Base-by-base conservation (phyloP, 345 rosid species). In the Litchi chinensis region DNA sequence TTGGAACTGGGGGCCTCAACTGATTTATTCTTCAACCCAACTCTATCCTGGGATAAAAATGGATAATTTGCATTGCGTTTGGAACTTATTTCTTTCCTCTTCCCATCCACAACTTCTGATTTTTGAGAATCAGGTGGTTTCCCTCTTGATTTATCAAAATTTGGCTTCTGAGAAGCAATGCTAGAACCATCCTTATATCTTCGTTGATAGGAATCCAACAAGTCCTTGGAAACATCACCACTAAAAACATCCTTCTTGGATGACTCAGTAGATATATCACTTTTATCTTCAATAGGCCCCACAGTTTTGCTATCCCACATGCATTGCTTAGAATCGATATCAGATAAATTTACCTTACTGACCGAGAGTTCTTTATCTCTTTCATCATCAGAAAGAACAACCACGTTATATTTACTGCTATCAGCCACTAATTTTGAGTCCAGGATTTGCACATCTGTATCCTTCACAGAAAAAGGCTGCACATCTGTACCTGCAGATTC, bases 321-420 rank as follows among this genome's bases (percentile, higher is more conserved):
- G 80, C 48, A 57, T 16, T 52, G 81, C 76, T 80, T 82, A 79
- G 82, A 71, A 71, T 88, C 73, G 68, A 21, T 21, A 67, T 21
- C 43, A 44, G 91, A 77, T 81, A 65, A 82, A 74, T 76, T 76
- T 76, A 74, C 81, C 79, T 81, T 79, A 69, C 78, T 60, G 46
- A 84, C 77, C 73, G 84, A 65, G 41, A 78, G 82, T 46, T 81
- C 78, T 78, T 73, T 79, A 80, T 90, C 91, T 46, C 65, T 74
- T 82, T 85, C 97, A 62, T 92, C 93, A 85, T 92, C 93, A 19
- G 93, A 90, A 77, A 90, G 83, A 78, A 87, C 74, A 80, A 89
- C 75, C 68, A 86, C 39, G 54, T 74, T 56, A 70, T 74, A 60
- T 77, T 76, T 79, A 65, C 80, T 82, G 62, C 26, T 76, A 50